These are phyloP conservation scores for Hordeum vulgare DNA, from an alignment of 176 grass and related monocot species.

Conservation along the genomic window MorexV3_pseudomolecules_assembly NC_058523.1:514865419-514865918, in stretches of 20 bases:
- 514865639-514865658: conserved; percentile 37
- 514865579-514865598: conserved; percentile 32
- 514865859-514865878: conserved; percentile 1
- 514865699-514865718: neutral
- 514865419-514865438: neutral
- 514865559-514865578: neutral
- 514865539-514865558: neutral
- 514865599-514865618: conserved; percentile 27
- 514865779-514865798: conserved; percentile 34
- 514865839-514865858: neutral
- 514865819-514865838: conserved; percentile 42
- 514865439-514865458: neutral
- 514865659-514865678: conserved; percentile 24
- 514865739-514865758: conserved; percentile 10
- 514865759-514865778: neutral
- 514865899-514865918: neutral
- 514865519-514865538: conserved; percentile 38
- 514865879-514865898: conserved; percentile 43
- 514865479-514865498: conserved; percentile 25
- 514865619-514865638: conserved; percentile 81
- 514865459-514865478: neutral
- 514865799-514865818: conserved; percentile 50
- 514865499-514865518: neutral
- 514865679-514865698: neutral
- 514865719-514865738: neutral